A percentile compares a stretch with the other conserved stretches of the same genome.
These are phyloP conservation scores for Diutina rugosa DNA, from an alignment of 1,139 yeast genomes.

Conservation along the genomic window DNA sequence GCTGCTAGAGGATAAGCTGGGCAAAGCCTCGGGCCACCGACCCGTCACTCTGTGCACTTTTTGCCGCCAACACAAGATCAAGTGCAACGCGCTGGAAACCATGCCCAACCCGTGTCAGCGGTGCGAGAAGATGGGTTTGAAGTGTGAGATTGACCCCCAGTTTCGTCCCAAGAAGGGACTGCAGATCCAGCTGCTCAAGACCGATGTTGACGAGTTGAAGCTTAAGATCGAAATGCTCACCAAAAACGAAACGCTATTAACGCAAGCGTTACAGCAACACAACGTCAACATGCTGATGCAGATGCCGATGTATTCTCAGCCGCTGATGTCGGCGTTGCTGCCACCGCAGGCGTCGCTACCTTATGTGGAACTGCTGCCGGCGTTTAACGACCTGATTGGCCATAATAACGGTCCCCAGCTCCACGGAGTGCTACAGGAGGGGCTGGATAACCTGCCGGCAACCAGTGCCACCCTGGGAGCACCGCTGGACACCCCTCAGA, in stretches of 20 bases:
- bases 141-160: constrained; percentile 84
- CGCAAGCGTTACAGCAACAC: constrained; percentile 46
- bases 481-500: background rate
- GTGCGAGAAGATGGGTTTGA: constrained; percentile 67
- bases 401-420: background rate
- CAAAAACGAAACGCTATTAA: constrained; percentile 53
- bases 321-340: background rate
- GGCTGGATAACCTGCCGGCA: background rate
- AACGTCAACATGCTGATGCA: constrained; percentile 15
- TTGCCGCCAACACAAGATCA: constrained; percentile 89
- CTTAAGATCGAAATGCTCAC: constrained; percentile 67
- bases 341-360: background rate
- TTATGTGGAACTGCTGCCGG: background rate
- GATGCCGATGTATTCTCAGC: background rate
- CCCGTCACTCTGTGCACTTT: constrained; percentile 92
- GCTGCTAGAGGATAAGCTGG: background rate
- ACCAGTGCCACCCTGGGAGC: background rate
- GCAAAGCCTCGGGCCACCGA: constrained; percentile 14
- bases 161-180: constrained; percentile 88
- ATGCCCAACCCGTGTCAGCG: constrained; percentile 76
- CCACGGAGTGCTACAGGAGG: background rate
- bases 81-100: constrained; percentile 80
- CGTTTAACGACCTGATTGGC: background rate
- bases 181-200: constrained; percentile 71
- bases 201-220: constrained; percentile 73